Evolutionary conservation across 768 basidiomycete genomes (phyloP), one percentile per base, ranked within the genome.

Genomic region (Gloeopeniophorella convolvens): DNA sequence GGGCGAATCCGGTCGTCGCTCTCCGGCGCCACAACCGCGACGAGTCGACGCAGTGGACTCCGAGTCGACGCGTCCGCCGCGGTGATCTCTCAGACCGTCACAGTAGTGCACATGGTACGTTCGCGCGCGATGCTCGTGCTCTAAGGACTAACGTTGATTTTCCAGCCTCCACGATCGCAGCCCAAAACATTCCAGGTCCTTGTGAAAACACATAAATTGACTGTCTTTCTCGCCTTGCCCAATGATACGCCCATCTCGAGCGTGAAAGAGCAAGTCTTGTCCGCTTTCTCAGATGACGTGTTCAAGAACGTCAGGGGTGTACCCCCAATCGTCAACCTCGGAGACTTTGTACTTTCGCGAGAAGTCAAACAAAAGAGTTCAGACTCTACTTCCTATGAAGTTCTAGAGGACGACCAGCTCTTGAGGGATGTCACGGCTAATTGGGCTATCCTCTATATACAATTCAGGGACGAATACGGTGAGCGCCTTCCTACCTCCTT

Each of bases 201-300:
- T n/a, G 65, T 88, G 57, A 86, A 84, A 60, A 83, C 85, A 0
- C 84, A 88, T 69, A 85, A 79, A 56, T 67, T 84, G 44, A 82
- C 82, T 5, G 68, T 87, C 57, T 73, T 83, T 59, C 66, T 83
- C 55, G 77, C 80, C 6, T 72, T 74, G 9, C 65, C 72, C 34
- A 80, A 78, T 7, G 73, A 72, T 28, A 73, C 73, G 8, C 77
- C 77, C 5, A 69, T 89, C 60, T 70, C 66, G 11, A 67, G 69
- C n/a, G 57, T 88, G 34, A 89, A 89, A 61, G 65, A 70, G 31
- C 81, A 87, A 45, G 78, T 76, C 0, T 63, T 87, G 1, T 74
- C 75, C 0, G 85, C 85, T 7, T 71, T 89, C 28, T 66, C 66
- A 9, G 72, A 80, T 1, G 67, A 74, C 30, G 74, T 82, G 20